Evolutionary conservation across 495 filamentous ascomycete species (phyloP).

Genomic region (Trichodelitschia bisporula): DNA sequence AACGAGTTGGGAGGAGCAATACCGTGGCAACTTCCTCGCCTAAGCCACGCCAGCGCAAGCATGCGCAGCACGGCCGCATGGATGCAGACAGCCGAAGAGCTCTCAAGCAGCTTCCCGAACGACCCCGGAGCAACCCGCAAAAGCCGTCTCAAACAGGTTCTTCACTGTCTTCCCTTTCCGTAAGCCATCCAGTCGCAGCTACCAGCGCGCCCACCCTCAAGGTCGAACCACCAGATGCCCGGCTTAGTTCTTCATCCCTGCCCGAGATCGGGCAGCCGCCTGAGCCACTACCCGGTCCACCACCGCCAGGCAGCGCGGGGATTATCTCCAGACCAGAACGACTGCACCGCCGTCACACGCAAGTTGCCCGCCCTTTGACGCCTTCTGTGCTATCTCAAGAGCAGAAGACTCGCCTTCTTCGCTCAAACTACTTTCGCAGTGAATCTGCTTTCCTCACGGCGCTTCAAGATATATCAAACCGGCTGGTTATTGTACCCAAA

Average conservation of each 20-base stretch:
- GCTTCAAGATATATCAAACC: constrained; percentile 53
- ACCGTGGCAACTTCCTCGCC: constrained; percentile 28
- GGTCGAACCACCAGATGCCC: constrained; percentile 8
- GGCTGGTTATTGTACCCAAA: constrained; percentile 47
- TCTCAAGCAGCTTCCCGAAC: too few species aligned
- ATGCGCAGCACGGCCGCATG: constrained; percentile 15
- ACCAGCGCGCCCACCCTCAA: constrained; percentile 6
- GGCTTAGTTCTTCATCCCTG: constrained; percentile 40
- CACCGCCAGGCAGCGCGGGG: constrained; percentile 16
- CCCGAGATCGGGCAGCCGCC: constrained; percentile 25
- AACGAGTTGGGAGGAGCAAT: constrained; percentile 32
- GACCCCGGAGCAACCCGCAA: constrained; percentile 1
- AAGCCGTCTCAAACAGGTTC: constrained; percentile 10
- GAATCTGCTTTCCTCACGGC: constrained; percentile 49
- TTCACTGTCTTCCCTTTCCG: too few species aligned
- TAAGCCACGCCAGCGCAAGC: constrained; percentile 21
- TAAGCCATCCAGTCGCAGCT: constrained; percentile 1
- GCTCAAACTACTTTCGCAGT: constrained; percentile 50
- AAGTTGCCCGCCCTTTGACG: constrained; percentile 19
- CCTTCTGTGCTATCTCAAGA: constrained; percentile 26
- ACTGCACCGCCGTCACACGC: constrained; percentile 21
- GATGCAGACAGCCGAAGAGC: too few species aligned
- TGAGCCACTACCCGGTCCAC: constrained; percentile 19
- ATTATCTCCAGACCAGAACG: constrained; percentile 10
- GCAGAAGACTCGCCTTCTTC: constrained; percentile 35